A percentile compares a stretch with the other conserved stretches of the same genome.
Evolutionary conservation across 176 grass and related monocot genomes (phyloP).

Genomic region (Leersia perrieri): DNA sequence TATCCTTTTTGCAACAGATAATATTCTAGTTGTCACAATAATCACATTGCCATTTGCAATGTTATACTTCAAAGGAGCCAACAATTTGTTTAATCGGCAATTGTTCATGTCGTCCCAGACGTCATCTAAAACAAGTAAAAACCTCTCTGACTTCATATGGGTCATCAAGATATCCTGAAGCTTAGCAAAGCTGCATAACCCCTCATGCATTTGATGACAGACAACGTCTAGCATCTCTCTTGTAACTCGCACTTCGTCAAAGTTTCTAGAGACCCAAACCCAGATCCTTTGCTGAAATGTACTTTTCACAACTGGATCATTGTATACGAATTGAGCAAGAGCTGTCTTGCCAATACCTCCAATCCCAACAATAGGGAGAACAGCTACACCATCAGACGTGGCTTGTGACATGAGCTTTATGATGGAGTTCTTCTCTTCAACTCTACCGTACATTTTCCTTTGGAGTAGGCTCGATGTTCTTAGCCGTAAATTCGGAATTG

Average conservation of each 20-base stretch:
- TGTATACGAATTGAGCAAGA: neutral
- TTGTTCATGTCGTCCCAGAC: constrained; percentile 8
- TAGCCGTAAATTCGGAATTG: neutral
- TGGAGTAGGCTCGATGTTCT: constrained; percentile 10
- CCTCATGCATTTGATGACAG: neutral
- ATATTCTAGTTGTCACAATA: constrained; percentile 12
- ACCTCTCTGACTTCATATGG: neutral
- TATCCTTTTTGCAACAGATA: constrained; percentile 25
- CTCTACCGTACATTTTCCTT: constrained; percentile 15
- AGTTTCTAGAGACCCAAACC: neutral
- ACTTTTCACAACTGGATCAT: neutral
- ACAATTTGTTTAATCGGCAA: neutral
- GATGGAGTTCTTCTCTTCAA: neutral
- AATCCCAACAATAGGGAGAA: constrained; percentile 30
- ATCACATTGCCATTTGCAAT: neutral
- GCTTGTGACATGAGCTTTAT: neutral
- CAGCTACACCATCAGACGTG: neutral
- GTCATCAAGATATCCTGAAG: neutral
- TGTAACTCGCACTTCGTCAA: constrained; percentile 1
- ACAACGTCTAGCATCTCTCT: constrained; percentile 15
- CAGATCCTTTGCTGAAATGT: constrained; percentile 12
- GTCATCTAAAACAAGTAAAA: constrained; percentile 39
- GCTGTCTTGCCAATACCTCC: constrained; percentile 32
- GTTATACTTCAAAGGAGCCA: neutral
- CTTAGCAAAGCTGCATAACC: neutral